Base-by-base conservation (phyloP, 495 filamentous ascomycete genomes). In the Trichoderma gamsii region DNA sequence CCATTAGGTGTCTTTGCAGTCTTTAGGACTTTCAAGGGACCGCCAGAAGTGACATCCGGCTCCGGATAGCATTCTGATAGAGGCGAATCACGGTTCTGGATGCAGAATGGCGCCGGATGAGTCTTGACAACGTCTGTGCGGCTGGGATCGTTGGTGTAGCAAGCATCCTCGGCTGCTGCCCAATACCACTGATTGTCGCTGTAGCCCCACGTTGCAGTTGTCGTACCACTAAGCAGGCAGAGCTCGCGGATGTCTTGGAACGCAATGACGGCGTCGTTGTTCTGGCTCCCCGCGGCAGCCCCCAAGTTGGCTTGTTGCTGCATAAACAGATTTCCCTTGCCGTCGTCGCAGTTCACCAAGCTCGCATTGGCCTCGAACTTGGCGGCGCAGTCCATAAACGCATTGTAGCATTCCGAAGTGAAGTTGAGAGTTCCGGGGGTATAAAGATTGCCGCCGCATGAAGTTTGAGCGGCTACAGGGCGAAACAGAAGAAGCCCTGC, bases 161-260 rank as follows among this genome's bases (percentile, higher is more conserved):
- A 70, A 4, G 66, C 64, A 41, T 43, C 64, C 21, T 66, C 69
- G 35, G 69, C 69, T 49, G 69, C 69, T 11, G 68, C 68, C 69
- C 69, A 71, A 35, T 65, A 71, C 69, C 69, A 71, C 63, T 71
- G 69, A 41, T 65, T 64, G 49, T 71, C 69, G 41, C 38, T 66
- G 43, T 46, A 66, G 16, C 23, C 67, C 69, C 69, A 71, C 15
- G 69, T 71, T 27, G 59, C 69, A 65, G 67, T 65, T 29, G 67
- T 69, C 29, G 21, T 35, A 51, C 69, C 69, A 46, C 63, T 67
- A n/a, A 71, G 69, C 18, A 71, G 16, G 51, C 69, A 71, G 4
- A 71, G 66, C n/a, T 71, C 69, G 12, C 56, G 41, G 43, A 71
- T 71, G 41, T 71, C 69, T 41, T 71, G 67, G 43, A 71, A 68